Evolutionary conservation across 345 rosid genomes (phyloP).

Genomic region (Eucalyptus regnans): DNA sequence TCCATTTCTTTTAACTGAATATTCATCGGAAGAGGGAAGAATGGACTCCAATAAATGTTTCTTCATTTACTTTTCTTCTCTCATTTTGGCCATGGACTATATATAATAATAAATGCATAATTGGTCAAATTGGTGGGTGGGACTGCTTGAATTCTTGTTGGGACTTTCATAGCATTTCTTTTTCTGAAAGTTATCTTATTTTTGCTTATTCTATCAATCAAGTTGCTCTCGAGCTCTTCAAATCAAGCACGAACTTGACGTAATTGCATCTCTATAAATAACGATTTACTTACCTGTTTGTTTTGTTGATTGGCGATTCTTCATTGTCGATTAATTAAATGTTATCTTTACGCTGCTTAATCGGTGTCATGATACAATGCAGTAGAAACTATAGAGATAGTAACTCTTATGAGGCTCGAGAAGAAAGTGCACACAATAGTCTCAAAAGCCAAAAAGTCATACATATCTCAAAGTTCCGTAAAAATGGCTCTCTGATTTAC

Average conservation of each 20-base stretch:
- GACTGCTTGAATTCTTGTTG: not conserved
- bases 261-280: not conserved
- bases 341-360: not conserved
- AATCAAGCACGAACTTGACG: not conserved
- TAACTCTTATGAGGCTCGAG: not conserved
- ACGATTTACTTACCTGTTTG: not conserved
- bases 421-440: not conserved
- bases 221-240: not conserved
- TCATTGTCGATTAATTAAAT: not conserved
- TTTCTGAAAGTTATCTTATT: not conserved
- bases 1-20: not conserved
- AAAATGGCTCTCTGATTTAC: too few species aligned
- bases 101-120: not conserved
- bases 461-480: not conserved
- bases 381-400: not conserved
- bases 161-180: not conserved
- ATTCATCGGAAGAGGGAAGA: not conserved
- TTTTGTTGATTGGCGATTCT: not conserved
- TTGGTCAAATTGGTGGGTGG: not conserved
- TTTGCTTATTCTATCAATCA: not conserved
- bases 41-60: not conserved
- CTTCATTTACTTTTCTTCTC: not conserved
- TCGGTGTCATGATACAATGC: fast-evolving
- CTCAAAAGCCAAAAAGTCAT: not conserved
- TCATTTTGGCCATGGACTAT: not conserved